A percentile compares a stretch with the other conserved stretches of the same genome.
Evolutionary conservation across 257 asterid species (phyloP).

Genomic region (Fraxinus excelsior): DNA sequence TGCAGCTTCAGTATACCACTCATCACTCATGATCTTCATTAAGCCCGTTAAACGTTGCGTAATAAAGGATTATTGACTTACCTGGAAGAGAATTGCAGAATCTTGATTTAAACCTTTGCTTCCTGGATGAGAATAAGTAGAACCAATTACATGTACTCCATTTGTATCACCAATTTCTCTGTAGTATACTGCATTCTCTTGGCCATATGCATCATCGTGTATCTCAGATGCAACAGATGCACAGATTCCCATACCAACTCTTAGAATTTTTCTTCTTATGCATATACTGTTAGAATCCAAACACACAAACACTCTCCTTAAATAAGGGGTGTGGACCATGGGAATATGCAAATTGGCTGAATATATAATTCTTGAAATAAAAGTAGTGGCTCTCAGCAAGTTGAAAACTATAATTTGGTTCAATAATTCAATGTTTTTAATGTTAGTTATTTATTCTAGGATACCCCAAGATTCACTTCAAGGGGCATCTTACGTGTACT

Average conservation of each 20-base stretch:
- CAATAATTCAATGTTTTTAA: constrained; percentile 46
- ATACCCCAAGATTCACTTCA: constrained; percentile 80
- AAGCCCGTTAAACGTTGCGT: neutral
- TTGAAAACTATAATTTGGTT: constrained; percentile 32
- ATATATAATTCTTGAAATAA: constrained; percentile 26
- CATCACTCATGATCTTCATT: neutral
- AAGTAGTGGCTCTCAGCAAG: constrained; percentile 38
- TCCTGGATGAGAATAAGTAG: constrained; percentile 62
- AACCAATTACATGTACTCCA: constrained; percentile 43
- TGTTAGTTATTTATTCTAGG: constrained; percentile 33
- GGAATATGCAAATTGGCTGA: constrained; percentile 40
- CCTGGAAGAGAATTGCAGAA: constrained; percentile 72
- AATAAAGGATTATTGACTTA: constrained; percentile 3
- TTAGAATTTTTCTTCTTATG: constrained; percentile 24
- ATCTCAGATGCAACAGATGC: constrained; percentile 61
- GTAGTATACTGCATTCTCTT: constrained; percentile 54
- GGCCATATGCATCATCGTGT: constrained; percentile 60
- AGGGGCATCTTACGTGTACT: constrained; percentile 58
- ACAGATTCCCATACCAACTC: constrained; percentile 55
- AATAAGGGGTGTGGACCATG: constrained; percentile 45
- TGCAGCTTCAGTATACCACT: neutral
- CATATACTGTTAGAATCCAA: constrained; percentile 28
- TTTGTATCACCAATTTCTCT: constrained; percentile 21
- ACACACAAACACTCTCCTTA: constrained; percentile 25
- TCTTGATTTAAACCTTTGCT: constrained; percentile 81